These are phyloP conservation scores for Ramichloridium luteum DNA, from an alignment of 2,329 filamentous ascomycete species.

Conservation along the genomic window DNA sequence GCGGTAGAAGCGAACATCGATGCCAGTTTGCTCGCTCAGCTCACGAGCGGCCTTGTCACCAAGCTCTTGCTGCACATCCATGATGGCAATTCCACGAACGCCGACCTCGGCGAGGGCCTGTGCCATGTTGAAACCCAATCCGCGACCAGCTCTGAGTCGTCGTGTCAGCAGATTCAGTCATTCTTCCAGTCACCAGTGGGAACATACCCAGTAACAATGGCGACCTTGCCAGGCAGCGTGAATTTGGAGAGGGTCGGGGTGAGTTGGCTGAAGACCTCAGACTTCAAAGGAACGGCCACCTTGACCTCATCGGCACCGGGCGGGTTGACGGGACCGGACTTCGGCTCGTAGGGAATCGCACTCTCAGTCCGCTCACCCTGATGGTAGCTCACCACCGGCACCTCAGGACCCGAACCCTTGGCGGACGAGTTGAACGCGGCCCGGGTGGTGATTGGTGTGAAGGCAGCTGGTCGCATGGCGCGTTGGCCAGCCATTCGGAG, in stretches of 20 bases:
- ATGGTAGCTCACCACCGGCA: conserved; percentile 23
- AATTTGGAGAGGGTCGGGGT: conserved; percentile 57
- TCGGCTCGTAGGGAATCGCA: conserved; percentile 16
- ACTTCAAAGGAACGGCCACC: conserved; percentile 21
- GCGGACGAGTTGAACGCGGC: conserved; percentile 16
- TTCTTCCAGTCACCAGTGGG: no score
- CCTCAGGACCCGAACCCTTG: conserved; percentile 18
- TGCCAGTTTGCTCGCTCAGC: conserved; percentile 58
- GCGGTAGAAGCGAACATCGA: conserved; percentile 65
- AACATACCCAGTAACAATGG: conserved; percentile 57
- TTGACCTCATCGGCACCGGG: conserved; percentile 23
- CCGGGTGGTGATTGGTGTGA: conserved; percentile 10
- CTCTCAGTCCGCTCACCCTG: conserved; percentile 22
- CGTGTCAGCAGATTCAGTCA: conserved; percentile 19
- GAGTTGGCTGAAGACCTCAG: conserved; percentile 37
- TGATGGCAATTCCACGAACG: conserved; percentile 59
- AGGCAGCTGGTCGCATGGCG: conserved; percentile 8
- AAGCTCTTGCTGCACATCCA: conserved; percentile 65
- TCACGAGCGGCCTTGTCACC: conserved; percentile 58
- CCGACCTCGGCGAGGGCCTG: conserved; percentile 65
- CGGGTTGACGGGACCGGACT: conserved; percentile 21
- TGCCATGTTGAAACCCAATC: conserved; percentile 69
- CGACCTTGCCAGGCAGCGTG: conserved; percentile 49
- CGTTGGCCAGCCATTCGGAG: conserved; percentile 10
- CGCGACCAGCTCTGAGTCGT: conserved; percentile 52